These are phyloP conservation scores for Millerago galiae DNA, from an alignment of 805 yeast species.

Conservation along the genomic window DNA sequence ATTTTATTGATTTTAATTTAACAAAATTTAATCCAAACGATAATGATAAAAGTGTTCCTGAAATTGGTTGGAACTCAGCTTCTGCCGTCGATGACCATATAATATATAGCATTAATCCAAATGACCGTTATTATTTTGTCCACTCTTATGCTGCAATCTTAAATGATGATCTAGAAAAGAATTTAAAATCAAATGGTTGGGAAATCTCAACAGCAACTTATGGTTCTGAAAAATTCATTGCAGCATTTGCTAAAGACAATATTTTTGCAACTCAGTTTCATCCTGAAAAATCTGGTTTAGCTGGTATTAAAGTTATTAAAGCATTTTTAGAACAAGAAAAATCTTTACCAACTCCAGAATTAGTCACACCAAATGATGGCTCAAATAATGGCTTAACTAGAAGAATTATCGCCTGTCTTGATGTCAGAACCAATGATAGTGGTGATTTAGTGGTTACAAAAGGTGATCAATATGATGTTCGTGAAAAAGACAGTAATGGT, in stretches of 20 bases:
- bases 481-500: slow-evolving; percentile 58
- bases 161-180: slow-evolving; percentile 28
- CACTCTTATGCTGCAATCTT: slow-evolving; percentile 85
- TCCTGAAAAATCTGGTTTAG: slow-evolving; percentile 95
- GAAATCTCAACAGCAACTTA: slow-evolving; percentile 65
- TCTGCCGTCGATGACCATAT: slow-evolving; percentile 23
- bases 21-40: slow-evolving; percentile 50
- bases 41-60: slow-evolving; percentile 78
- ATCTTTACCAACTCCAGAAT: slow-evolving; percentile 14
- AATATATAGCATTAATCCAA: slow-evolving; percentile 60
- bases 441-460: slow-evolving; percentile 98
- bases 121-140: slow-evolving; percentile 82
- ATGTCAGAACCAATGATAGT: slow-evolving; percentile 88
- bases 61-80: slow-evolving; percentile 87
- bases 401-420: slow-evolving; percentile 92
- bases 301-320: slow-evolving; percentile 74
- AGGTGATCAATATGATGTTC: slow-evolving; percentile 97
- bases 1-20: slow-evolving; percentile 46
- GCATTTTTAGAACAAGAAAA: slow-evolving; percentile 51
- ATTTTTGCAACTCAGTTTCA: slow-evolving; percentile 96
- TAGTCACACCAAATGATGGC: slow-evolving; percentile 26
- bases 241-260: slow-evolving; percentile 72
- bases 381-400: slow-evolving; percentile 67
- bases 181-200: slow-evolving; percentile 49
- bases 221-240: slow-evolving; percentile 74